Evolutionary conservation across 805 yeast species (phyloP), one percentile per base, ranked within the genome.

Genomic region (Millerozyma acaciae): DNA sequence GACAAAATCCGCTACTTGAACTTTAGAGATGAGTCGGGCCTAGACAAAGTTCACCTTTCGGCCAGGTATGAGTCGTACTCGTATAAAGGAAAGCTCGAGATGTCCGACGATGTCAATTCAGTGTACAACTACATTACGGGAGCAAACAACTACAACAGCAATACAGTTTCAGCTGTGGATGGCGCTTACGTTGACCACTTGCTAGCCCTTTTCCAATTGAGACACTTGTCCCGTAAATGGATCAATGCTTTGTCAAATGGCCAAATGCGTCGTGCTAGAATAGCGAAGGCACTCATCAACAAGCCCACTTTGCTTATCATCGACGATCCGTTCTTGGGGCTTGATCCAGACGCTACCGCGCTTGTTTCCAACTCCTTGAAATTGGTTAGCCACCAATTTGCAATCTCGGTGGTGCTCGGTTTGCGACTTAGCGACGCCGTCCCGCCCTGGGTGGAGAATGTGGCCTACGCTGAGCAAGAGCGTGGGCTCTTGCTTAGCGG

Each of bases 291-390:
- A 0, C 47, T 93, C 26, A 68, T 86, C 35, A 64, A 67, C 28
- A 62, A 73, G 21, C 95, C 97, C 0, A 63, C 67, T 27, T 43
- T 88, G 19, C 59, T 88, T 33, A 53, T 90, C 4, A 69, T 90
- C 13, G 97, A 93, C 55, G 97, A 93, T 48, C 96, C 96, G 7
- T 90, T 88, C 47, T 56, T 93, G 25, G 98, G 97, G 0, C 65
- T 90, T 12, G 98, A 90, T 49, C 93, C 95, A 0, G 51, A 56
- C 1, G 89, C 94, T 8, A 65, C 85, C 0, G 39, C 56, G 1
- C 57, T 72, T 6, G 85, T 90, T 13, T 75, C 86, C 12, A 49
- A 61, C 0, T 73, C 81, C 0, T 59, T 86, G 33, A 26, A 44
- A 4, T 35, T 37, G 14, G 53, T 62, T 4, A 43, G 57, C 21